Evolutionary conservation across 1,284 basidiomycete genomes (phyloP).

Genomic region (Fomitopsis betulina): DNA sequence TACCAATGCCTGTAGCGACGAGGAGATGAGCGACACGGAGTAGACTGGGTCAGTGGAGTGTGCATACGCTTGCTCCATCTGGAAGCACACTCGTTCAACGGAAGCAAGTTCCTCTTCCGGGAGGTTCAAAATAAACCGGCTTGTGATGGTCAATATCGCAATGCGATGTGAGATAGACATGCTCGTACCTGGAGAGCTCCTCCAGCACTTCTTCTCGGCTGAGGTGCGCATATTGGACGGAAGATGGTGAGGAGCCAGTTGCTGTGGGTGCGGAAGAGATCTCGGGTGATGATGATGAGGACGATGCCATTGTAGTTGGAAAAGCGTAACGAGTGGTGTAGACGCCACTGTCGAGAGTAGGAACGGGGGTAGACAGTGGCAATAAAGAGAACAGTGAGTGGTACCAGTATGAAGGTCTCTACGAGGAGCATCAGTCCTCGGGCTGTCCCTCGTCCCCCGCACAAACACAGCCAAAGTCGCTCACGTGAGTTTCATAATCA

Average conservation of each 20-base stretch:
- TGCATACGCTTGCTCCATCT: conserved; percentile 96
- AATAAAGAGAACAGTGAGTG: conserved; percentile 4
- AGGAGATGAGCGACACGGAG: conserved; percentile 9
- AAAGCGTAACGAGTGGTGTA: conserved; percentile 30
- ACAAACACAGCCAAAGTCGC: conserved; percentile 13
- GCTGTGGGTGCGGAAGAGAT: conserved; percentile 47
- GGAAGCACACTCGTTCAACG: conserved; percentile 94
- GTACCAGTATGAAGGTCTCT: conserved; percentile 8
- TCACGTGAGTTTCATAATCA: background rate
- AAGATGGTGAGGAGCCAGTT: conserved; percentile 26
- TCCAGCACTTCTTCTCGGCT: conserved; percentile 77
- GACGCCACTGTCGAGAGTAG: conserved; percentile 31
- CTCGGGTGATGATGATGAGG: conserved; percentile 73
- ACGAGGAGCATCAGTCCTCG: background rate
- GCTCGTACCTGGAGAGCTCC: conserved; percentile 76
- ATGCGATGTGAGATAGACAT: background rate
- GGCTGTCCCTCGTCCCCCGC: conserved; percentile 5
- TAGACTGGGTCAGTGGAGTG: conserved; percentile 11
- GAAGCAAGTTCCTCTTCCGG: conserved; percentile 91
- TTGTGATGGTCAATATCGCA: conserved; percentile 26
- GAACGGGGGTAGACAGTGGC: conserved; percentile 9
- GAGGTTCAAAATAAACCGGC: conserved; percentile 96
- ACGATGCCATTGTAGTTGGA: conserved; percentile 41
- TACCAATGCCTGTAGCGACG: conserved; percentile 84
- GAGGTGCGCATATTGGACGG: conserved; percentile 19